Conservation (phyloP, 2,329 filamentous ascomycete genomes). For the Hypocrella siamensis region DNA sequence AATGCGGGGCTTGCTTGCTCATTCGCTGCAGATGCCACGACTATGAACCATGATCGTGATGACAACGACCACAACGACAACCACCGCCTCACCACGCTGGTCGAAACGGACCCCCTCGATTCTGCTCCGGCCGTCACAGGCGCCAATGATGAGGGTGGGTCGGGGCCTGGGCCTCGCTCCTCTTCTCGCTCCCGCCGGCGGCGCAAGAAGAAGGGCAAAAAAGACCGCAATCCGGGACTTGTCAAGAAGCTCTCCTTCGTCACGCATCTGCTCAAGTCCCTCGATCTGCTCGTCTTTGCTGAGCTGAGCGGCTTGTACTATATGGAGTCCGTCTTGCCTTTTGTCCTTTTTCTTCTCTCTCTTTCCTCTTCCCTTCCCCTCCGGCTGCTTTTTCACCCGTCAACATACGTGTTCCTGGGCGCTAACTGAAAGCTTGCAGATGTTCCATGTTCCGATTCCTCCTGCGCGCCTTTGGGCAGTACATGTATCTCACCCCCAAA, state of each 20-base stretch:
- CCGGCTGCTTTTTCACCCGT: background rate
- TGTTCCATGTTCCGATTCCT: constrained; percentile 49
- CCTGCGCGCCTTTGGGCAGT: constrained; percentile 42
- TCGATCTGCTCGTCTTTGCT: constrained; percentile 48
- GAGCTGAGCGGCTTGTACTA: constrained; percentile 53
- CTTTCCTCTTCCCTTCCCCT: background rate
- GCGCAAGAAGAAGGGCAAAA: constrained; percentile 19
- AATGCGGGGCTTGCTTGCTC: constrained; percentile 14
- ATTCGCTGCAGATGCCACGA: constrained; percentile 16
- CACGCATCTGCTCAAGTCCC: constrained; percentile 40
- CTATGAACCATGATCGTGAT: constrained; percentile 35
- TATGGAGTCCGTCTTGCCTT: constrained; percentile 50
- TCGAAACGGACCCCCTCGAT: no score
- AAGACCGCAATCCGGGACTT: constrained; percentile 25
- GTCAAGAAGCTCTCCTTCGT: constrained; percentile 45
- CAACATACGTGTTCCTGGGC: background rate
- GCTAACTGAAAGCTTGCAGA: constrained; percentile 19
- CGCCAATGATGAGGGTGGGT: constrained; percentile 3
- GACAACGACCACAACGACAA: constrained; percentile 2
- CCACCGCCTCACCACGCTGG: background rate
- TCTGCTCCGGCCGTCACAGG: background rate
- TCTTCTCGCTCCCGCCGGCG: constrained; percentile 15
- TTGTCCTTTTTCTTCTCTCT: no score
- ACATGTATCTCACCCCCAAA: constrained; percentile 49
- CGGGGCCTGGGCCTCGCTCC: constrained; percentile 7